A percentile compares a stretch with the other conserved stretches of the same genome.
These are phyloP conservation scores for Drechslerella dactyloides DNA, from an alignment of 2,329 filamentous ascomycete genomes.

Conservation along the genomic window DNA sequence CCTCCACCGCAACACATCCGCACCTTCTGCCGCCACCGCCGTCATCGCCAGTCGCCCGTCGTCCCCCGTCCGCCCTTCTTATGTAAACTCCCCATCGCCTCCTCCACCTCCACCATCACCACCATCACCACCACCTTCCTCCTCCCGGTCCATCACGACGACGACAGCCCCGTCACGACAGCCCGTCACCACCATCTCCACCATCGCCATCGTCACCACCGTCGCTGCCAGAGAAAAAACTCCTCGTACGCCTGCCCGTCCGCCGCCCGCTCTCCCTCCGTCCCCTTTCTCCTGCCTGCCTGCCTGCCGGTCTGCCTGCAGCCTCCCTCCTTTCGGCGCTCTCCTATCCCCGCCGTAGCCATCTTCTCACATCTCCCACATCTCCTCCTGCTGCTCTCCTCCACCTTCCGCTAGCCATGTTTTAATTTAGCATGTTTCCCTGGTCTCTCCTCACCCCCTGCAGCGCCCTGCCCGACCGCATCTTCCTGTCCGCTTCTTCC, in stretches of 20 bases:
- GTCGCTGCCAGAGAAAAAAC: neutral
- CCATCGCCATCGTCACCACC: neutral
- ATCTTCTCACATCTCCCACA: neutral
- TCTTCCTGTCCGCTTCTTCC: neutral
- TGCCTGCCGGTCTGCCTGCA: neutral
- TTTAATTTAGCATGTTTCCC: neutral
- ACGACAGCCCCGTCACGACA: neutral
- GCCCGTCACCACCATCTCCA: neutral
- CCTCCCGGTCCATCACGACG: neutral
- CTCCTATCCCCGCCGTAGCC: neutral
- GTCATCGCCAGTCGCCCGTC: constrained; percentile 8
- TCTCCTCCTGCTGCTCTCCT: neutral
- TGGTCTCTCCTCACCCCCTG: constrained; percentile 1
- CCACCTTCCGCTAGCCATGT: neutral
- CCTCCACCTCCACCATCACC: neutral
- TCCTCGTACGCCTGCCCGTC: neutral
- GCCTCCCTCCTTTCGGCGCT: neutral
- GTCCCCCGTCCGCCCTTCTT: neutral
- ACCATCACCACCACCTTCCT: neutral
- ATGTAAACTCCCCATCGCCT: neutral
- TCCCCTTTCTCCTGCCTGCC: neutral
- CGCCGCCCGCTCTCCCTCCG: neutral
- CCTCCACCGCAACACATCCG: neutral
- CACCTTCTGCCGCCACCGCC: neutral
- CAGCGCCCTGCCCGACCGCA: neutral